Base-by-base conservation (phyloP, 2,329 filamentous ascomycete genomes). In the Aureobasidium leucospermi region DNA sequence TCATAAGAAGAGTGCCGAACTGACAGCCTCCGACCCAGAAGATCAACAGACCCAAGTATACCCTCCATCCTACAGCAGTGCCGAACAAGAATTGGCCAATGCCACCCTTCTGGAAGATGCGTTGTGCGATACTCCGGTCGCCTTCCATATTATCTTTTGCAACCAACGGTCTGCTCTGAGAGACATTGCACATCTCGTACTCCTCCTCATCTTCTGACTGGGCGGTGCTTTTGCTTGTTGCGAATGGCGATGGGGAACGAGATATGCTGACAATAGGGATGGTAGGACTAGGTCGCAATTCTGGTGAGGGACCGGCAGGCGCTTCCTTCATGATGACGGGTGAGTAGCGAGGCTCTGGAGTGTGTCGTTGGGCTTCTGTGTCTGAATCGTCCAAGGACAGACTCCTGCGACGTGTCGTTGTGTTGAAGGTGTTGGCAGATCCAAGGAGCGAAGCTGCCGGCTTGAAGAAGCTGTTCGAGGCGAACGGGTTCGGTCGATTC, bases 121-220 rank as follows among this genome's bases (percentile, higher is more conserved):
- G 41, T 10, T 41, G n/a, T n/a, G 46, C 34, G 65, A 49, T 74
- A 63, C 16, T 74, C 58, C 13, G 65, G 7, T 49, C 55, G 19
- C 36, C 15, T 70, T 71, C 71, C 74, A 34, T 58, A 61, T 73
- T 62, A 65, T 72, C 63, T 63, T 67, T 62, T 62, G 67, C 61
- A 59, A 75, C 66, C 58, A 78, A 65, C 61, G 73, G 70, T 58
- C 73, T 41, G 67, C 66, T 75, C 70, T 66, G 64, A 72, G 71
- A 62, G 58, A 74, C 65, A 60, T 68, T 67, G 41, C 53, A 53
- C n/a, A 63, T 42, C 11, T 76, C 71, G 51, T 57, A 59, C 13
- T 79, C 76, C 41, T 79, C 77, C 55, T 79, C 78, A 60, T 77
- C 76, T 59, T 79, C 77, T 60, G 73, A 75, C 60, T 75, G 76